These are phyloP conservation scores for Didymella pinodella DNA, from an alignment of 2,329 filamentous ascomycete species.

Conservation along the genomic window DNA sequence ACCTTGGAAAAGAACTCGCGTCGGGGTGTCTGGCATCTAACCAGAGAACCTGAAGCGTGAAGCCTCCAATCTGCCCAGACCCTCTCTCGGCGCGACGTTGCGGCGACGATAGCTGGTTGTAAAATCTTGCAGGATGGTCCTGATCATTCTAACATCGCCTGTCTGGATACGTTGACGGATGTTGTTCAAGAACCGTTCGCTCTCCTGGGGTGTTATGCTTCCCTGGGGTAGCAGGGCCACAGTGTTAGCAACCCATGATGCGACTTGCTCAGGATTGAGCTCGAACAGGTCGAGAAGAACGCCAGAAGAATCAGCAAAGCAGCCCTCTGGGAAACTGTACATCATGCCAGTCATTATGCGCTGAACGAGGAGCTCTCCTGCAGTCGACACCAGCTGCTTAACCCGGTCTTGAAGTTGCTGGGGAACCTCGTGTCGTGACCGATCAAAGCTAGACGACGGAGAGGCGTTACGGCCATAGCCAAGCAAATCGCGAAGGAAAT, in stretches of 20 bases:
- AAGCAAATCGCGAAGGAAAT: conserved; percentile 89
- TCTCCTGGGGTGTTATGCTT: conserved; percentile 75
- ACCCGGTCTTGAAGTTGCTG: conserved; percentile 76
- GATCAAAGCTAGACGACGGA: conserved; percentile 66
- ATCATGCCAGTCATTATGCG: conserved; percentile 97
- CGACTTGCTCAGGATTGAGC: conserved; percentile 79
- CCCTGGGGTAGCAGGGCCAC: conserved; percentile 84
- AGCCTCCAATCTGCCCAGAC: conserved; percentile 85
- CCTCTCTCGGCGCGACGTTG: conserved; percentile 94
- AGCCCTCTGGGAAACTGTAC: conserved; percentile 96
- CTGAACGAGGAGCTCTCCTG: conserved; percentile 83
- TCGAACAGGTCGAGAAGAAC: conserved; percentile 92
- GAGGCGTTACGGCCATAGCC: conserved; percentile 83
- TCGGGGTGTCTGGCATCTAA: conserved; percentile 31
- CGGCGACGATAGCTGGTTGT: conserved; percentile 92
- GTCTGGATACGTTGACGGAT: conserved; percentile 79
- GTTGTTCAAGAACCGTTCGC: conserved; percentile 78
- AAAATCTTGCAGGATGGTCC: conserved; percentile 90
- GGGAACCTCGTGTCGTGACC: conserved; percentile 67
- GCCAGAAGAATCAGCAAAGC: conserved; percentile 91
- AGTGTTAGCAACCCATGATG: conserved; percentile 82
- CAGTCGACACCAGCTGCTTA: conserved; percentile 71
- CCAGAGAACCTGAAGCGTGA: conserved; percentile 79
- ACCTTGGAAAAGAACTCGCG: background rate
- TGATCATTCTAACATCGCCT: conserved; percentile 78